These are phyloP conservation scores for Neurospora sp. DNA, from an alignment of 495 filamentous ascomycete genomes.

Conservation along the genomic window DNA sequence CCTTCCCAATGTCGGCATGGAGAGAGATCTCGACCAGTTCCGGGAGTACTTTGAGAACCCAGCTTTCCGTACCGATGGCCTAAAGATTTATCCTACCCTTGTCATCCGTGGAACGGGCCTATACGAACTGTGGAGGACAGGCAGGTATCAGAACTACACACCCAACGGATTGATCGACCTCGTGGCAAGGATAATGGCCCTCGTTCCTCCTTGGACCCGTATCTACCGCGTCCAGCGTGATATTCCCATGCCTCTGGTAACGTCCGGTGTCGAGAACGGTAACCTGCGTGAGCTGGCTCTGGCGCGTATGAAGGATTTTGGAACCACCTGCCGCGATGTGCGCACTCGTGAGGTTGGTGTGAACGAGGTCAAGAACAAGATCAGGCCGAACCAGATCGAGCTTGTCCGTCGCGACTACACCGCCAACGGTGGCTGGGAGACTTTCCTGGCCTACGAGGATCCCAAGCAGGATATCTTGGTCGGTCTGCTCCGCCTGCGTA, in stretches of 20 bases:
- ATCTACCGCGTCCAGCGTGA: conserved; percentile 98
- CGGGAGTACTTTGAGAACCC: conserved; percentile 97
- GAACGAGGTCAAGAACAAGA: conserved; percentile 98
- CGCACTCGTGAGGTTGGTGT: conserved; percentile 94
- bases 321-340: conserved; percentile 95
- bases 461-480: conserved; percentile 98
- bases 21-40: conserved; percentile 93
- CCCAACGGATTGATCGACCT: conserved; percentile 93
- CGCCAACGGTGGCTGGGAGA: conserved; percentile 96
- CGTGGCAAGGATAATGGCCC: conserved; percentile 85
- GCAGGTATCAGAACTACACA: conserved; percentile 96
- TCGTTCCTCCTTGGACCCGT: conserved; percentile 94
- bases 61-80: conserved; percentile 89
- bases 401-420: conserved; percentile 91
- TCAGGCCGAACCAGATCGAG: conserved; percentile 91
- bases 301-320: conserved; percentile 96
- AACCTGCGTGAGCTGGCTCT: conserved; percentile 90
- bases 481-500: conserved; percentile 77
- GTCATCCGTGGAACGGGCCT: conserved; percentile 95
- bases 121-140: conserved; percentile 95
- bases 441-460: conserved; percentile 94
- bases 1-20: conserved; percentile 95
- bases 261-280: conserved; percentile 93
- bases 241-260: conserved; percentile 97
- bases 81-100: conserved; percentile 96